A percentile compares a stretch with the other conserved stretches of the same genome.
Evolutionary conservation across 1,284 basidiomycete genomes (phyloP).

Genomic region (Tremellales sp.): DNA sequence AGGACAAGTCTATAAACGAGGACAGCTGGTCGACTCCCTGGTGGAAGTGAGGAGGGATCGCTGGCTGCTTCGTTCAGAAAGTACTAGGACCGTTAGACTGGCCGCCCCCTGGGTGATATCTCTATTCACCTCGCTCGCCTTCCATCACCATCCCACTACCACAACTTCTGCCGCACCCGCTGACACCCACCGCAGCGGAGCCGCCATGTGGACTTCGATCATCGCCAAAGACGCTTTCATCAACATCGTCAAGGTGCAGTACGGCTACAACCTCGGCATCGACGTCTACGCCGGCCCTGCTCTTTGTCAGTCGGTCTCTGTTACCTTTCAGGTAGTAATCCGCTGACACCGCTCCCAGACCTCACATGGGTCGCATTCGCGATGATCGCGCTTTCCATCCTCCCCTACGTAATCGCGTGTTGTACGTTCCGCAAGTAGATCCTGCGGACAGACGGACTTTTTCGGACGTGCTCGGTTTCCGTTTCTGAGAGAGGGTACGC

Average conservation of each 20-base stretch:
- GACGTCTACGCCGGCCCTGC: constrained; percentile 33
- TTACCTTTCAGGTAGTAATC: background rate
- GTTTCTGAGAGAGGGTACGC: no score
- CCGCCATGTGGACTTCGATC: constrained; percentile 46
- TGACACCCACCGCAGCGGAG: constrained; percentile 29
- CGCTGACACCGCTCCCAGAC: constrained; percentile 21
- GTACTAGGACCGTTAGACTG: no score
- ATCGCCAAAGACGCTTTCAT: constrained; percentile 42
- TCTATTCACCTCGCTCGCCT: no score
- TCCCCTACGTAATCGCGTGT: constrained; percentile 48
- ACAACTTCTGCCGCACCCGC: background rate
- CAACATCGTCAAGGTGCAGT: constrained; percentile 32
- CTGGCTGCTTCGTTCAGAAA: no score
- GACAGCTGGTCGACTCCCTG: no score
- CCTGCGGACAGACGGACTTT: no score
- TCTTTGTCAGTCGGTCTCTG: constrained; percentile 33
- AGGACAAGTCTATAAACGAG: no score
- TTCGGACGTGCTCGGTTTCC: no score
- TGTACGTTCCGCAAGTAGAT: constrained; percentile 40
- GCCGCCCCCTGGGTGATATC: no score
- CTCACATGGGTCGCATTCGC: constrained; percentile 48
- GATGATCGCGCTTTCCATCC: constrained; percentile 37
- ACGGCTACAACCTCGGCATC: constrained; percentile 35
- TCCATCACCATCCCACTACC: background rate
- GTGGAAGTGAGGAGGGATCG: no score